phyloP scores from a whole-genome alignment of 2,329 filamentous ascomycete species.

The Botrytis cinerea region DNA sequence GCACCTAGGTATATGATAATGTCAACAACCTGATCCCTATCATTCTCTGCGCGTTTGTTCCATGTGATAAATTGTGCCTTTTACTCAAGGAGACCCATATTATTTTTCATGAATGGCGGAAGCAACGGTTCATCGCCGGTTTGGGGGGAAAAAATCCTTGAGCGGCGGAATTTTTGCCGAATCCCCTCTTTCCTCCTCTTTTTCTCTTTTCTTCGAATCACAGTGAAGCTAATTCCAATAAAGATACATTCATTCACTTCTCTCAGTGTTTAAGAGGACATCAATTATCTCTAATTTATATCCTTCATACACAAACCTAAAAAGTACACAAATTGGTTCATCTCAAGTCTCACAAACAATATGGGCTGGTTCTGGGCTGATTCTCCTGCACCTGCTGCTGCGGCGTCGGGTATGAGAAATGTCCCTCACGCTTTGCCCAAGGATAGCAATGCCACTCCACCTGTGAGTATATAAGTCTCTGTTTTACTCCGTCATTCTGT shows the following conservation, averaged over 20 bases:
- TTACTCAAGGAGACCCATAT: not conserved
- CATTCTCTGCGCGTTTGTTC: not conserved
- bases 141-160: constrained; percentile 13
- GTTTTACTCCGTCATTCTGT: constrained; percentile 25
- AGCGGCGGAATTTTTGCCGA: constrained; percentile 5
- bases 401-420: constrained; percentile 32
- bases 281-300: not conserved
- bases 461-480: constrained; percentile 31
- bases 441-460: constrained; percentile 33
- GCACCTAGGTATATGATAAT: not conserved
- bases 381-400: constrained; percentile 30
- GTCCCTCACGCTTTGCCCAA: constrained; percentile 34
- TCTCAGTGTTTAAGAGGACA: not conserved
- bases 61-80: constrained; percentile 5
- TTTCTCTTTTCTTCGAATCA: constrained; percentile 3
- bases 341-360: constrained; percentile 6
- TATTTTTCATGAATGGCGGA: constrained; percentile 13
- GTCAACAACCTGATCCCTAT: not conserved
- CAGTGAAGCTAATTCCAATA: constrained; percentile 18
- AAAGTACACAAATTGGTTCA: not conserved
- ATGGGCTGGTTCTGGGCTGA: constrained; percentile 43
- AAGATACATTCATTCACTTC: not conserved
- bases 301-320: not conserved
- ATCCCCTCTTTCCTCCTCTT: constrained; percentile 9
- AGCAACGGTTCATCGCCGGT: not conserved